A percentile compares a stretch with the other conserved stretches of the same genome.
Conservation (phyloP, 1,284 basidiomycete species). For the Ganoderma sp. region DNA sequence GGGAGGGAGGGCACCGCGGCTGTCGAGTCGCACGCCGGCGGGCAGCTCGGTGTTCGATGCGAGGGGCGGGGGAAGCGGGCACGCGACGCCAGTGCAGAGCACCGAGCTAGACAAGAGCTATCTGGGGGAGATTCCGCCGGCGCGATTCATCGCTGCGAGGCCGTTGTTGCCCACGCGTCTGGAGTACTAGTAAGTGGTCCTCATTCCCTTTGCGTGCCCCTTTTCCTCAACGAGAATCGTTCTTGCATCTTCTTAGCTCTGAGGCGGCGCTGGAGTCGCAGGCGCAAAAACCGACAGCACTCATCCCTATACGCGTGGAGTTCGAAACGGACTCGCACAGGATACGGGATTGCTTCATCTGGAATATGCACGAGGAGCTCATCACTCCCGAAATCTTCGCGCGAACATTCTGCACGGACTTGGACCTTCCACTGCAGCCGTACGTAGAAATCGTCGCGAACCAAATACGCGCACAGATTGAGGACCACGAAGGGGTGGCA, state of each 20-base stretch:
- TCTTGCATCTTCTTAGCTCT: constrained; percentile 49
- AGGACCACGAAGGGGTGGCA: constrained; percentile 84
- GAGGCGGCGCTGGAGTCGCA: constrained; percentile 70
- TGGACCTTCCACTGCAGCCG: constrained; percentile 73
- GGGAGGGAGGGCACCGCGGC: constrained; percentile 46
- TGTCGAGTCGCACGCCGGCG: constrained; percentile 44
- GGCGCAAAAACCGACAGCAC: constrained; percentile 67
- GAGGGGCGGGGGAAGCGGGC: constrained; percentile 23
- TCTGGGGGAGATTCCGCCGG: constrained; percentile 85
- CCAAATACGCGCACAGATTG: constrained; percentile 89
- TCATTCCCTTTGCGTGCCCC: neutral
- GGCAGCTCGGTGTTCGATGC: constrained; percentile 45
- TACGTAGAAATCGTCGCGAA: constrained; percentile 83
- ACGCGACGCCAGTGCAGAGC: constrained; percentile 24
- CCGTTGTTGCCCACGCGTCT: constrained; percentile 66
- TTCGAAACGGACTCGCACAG: constrained; percentile 92
- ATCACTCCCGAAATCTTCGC: constrained; percentile 88
- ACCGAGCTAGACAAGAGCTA: constrained; percentile 85
- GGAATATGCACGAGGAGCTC: constrained; percentile 87
- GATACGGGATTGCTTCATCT: constrained; percentile 95
- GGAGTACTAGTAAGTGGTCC: constrained; percentile 48
- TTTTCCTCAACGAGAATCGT: neutral
- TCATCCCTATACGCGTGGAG: constrained; percentile 94
- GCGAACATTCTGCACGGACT: constrained; percentile 84
- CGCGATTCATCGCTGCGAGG: constrained; percentile 74